Conservation (phyloP, 768 basidiomycete genomes). For the Termitomyces sp. region DNA sequence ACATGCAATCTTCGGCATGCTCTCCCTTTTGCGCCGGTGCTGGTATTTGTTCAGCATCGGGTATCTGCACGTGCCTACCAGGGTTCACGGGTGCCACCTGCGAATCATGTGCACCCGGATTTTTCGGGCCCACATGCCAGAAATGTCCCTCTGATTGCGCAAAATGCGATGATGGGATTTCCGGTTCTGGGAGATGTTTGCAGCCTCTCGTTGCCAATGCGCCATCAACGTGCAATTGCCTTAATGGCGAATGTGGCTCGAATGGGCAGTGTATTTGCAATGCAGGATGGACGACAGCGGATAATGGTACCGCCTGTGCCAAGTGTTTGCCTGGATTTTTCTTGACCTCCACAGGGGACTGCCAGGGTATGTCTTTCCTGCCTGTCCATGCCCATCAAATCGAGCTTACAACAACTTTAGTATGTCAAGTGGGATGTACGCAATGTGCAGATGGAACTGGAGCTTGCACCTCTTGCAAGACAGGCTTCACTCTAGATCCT, state of each 20-base stretch:
- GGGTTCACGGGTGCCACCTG: conserved; percentile 79
- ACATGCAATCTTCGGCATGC: conserved; percentile 70
- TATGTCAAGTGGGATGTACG: conserved; percentile 69
- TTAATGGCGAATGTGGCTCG: conserved; percentile 70
- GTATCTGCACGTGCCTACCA: conserved; percentile 63
- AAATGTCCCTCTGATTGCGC: conserved; percentile 65
- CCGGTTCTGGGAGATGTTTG: conserved; percentile 73
- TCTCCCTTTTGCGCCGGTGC: conserved; percentile 69
- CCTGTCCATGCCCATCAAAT: not conserved
- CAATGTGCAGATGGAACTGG: conserved; percentile 65
- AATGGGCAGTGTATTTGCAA: conserved; percentile 73
- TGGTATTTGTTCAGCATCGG: conserved; percentile 65
- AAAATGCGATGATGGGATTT: conserved; percentile 73
- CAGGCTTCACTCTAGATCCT: conserved; percentile 62
- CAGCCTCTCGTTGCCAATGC: conserved; percentile 39
- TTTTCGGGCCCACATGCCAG: conserved; percentile 70
- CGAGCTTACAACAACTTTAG: conserved; percentile 24
- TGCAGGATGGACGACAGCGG: conserved; percentile 64
- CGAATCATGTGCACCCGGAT: conserved; percentile 68
- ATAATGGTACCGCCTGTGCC: conserved; percentile 73
- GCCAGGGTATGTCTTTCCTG: conserved; percentile 45
- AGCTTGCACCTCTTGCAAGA: conserved; percentile 64
- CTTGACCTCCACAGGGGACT: conserved; percentile 61
- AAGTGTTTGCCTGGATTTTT: conserved; percentile 76
- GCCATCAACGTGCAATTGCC: conserved; percentile 71